Base-by-base conservation (phyloP, 1,284 basidiomycete genomes). In the Neolentinus lepideus region DNA sequence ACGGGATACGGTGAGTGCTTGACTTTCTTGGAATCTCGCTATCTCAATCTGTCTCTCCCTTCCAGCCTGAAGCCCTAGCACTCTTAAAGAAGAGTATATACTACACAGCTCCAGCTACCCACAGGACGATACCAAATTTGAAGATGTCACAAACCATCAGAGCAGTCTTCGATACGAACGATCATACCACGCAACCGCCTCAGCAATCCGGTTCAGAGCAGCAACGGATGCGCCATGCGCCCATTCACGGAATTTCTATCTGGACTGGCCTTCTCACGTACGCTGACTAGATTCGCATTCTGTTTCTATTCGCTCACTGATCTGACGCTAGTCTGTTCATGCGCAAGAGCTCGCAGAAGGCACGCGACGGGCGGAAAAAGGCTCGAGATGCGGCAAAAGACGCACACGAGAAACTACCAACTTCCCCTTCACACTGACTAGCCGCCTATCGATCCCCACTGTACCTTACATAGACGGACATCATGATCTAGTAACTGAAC, bases 151-250 rank as follows among this genome's bases (percentile, higher is more conserved):
- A 82, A 56, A 71, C 71, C 1, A 58, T 83, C 36, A 70, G 70
- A 24, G 80, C 80, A 16, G 73, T 75, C 1, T 74, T 83, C 57
- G 75, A 81, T 60, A 75, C 75, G 6, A 65, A 76, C 26, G 78
- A 82, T 59, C 71, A 78, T 60, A 75, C 78, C n/a, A 68, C 68
- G 53, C 73, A 70, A 51, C 66, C 76, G 14, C 80, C 81, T 3
- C 70, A 68, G 56, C 80, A 83, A 61, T 83, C 81, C 3, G 80
- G 72, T 2, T 80, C 81, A 14, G 82, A 84, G 64, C 74, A 83
- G 61, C 82, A 83, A 62, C 72, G 74, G 16, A 65, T 64, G 12
- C 69, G 69, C 53, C 62, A 77, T 31, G 59, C 76, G 4, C 74
- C 77, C 11, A 61, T 82, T 47, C 79, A 84, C 62, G 80, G 81